These are phyloP conservation scores for Graphilbum sp. DNA, from an alignment of 2,329 filamentous ascomycete species.

Conservation along the genomic window DNA sequence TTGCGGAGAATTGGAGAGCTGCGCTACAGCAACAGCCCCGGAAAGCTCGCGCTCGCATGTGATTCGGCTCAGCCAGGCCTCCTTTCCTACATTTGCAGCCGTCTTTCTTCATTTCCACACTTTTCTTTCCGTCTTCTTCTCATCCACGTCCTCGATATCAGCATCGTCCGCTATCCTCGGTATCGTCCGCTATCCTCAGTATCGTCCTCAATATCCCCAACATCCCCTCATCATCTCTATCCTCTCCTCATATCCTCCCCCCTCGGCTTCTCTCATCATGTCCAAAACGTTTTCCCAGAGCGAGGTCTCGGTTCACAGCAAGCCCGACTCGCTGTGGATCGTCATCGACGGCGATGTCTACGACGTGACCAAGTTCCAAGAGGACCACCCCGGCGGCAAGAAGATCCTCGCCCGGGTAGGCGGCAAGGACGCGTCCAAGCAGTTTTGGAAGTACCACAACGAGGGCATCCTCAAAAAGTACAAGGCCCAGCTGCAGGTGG, in stretches of 20 bases:
- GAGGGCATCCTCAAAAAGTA: slow-evolving; percentile 83
- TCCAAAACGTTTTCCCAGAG: slow-evolving; percentile 68
- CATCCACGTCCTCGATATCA: too few species aligned
- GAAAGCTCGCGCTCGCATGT: too few species aligned
- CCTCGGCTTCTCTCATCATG: slow-evolving; percentile 38
- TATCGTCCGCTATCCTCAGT: too few species aligned
- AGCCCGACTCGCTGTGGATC: slow-evolving; percentile 71
- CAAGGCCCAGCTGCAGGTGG: slow-evolving; percentile 57
- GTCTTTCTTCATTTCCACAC: slow-evolving; percentile 10
- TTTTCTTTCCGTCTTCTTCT: not conserved
- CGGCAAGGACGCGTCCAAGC: slow-evolving; percentile 50
- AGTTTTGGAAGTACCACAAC: slow-evolving; percentile 66
- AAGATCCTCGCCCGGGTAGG: slow-evolving; percentile 48
- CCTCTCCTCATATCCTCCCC: slow-evolving; percentile 11
- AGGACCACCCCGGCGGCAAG: slow-evolving; percentile 63
- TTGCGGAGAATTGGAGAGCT: not conserved
- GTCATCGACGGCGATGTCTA: slow-evolving; percentile 92
- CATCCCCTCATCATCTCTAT: not conserved
- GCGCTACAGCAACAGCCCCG: not conserved
- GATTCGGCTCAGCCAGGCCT: too few species aligned
- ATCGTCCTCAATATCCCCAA: too few species aligned
- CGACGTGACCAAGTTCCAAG: slow-evolving; percentile 77
- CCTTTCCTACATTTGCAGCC: not conserved
- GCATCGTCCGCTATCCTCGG: too few species aligned
- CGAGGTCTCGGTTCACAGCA: slow-evolving; percentile 88